These are phyloP conservation scores for Barnettozyma wickerhamii DNA, from an alignment of 805 yeast species.

Conservation along the genomic window DNA sequence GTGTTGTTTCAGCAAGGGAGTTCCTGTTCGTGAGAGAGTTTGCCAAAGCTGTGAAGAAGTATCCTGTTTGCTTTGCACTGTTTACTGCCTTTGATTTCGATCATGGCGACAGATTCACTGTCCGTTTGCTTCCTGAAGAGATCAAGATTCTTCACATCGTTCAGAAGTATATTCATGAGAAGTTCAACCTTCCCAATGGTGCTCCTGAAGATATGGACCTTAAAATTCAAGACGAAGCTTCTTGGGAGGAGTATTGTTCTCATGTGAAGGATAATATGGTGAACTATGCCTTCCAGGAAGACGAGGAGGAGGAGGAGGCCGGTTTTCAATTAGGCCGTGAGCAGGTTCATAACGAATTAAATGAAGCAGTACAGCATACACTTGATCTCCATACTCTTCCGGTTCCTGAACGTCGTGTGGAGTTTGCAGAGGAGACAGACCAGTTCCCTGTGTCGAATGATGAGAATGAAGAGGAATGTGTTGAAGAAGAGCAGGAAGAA, in stretches of 20 bases:
- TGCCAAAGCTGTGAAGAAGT: not conserved
- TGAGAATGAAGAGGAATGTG: no score
- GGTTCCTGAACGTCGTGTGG: no score
- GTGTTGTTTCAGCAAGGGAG: not conserved
- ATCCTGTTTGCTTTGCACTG: not conserved
- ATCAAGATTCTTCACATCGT: not conserved
- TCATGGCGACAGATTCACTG: not conserved
- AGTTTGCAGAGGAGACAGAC: no score
- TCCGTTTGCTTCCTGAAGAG: no score
- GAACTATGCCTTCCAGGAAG: not conserved
- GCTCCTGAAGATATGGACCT: not conserved
- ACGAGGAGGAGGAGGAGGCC: not conserved
- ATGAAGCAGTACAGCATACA: no score
- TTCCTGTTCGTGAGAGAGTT: not conserved
- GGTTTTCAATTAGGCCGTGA: not conserved
- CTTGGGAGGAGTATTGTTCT: not conserved
- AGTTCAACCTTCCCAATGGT: not conserved
- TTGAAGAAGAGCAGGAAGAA: no score
- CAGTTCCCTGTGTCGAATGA: no score
- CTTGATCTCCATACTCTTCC: no score
- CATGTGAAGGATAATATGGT: not conserved
- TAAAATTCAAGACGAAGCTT: not conserved
- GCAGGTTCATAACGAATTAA: no score
- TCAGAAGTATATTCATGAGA: not conserved
- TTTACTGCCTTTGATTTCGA: not conserved